phyloP scores from a whole-genome alignment of 1,139 yeast species.

The Geotrichum australiense region DNA sequence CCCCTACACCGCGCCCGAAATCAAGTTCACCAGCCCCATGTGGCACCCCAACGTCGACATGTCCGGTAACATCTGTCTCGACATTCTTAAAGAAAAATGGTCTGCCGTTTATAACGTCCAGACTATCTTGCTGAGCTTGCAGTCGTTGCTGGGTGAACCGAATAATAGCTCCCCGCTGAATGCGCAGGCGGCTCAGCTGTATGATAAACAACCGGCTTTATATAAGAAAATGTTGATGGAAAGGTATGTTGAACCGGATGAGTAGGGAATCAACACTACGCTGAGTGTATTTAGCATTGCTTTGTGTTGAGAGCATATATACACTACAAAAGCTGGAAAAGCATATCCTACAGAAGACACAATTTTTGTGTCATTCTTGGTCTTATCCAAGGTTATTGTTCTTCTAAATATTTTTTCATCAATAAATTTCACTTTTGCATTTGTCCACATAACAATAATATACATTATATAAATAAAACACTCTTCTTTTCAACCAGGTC shows the following conservation, averaged over 20 bases:
- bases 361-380: too few relatives aligned
- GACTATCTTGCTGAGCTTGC: constrained; percentile 51
- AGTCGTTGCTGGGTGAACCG: constrained; percentile 51
- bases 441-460: too few relatives aligned
- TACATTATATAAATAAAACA: too few relatives aligned
- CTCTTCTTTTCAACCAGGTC: too few relatives aligned
- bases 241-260: constrained; percentile 41
- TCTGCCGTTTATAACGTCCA: constrained; percentile 62
- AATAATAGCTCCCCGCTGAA: constrained; percentile 48
- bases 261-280: constrained; percentile 18
- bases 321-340: too few relatives aligned
- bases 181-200: constrained; percentile 44
- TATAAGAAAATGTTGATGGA: constrained; percentile 41
- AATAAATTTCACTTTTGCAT: not conserved
- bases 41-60: constrained; percentile 69
- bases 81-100: constrained; percentile 56
- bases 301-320: too few relatives aligned
- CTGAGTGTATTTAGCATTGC: too few relatives aligned
- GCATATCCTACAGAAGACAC: too few relatives aligned
- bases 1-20: constrained; percentile 55
- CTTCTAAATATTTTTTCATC: too few relatives aligned
- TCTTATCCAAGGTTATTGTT: too few relatives aligned
- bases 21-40: constrained; percentile 57
- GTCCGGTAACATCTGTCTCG: constrained; percentile 55
- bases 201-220: constrained; percentile 42